Evolutionary conservation across 78 protist species (phyloP).

Genomic region (Anaeramoeba flamelloides): DNA sequence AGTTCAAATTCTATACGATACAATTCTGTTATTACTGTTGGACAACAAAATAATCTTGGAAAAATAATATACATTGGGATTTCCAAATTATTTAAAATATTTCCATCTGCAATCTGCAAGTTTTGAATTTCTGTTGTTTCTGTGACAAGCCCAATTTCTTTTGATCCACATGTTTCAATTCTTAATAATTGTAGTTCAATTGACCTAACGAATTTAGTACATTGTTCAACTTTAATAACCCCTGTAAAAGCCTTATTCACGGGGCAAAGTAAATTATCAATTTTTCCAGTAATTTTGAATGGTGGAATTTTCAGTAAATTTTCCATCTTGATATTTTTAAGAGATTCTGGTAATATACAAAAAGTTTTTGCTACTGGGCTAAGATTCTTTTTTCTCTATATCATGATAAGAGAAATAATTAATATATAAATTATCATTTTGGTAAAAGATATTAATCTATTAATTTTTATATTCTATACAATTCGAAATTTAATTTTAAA

Average conservation of each 20-base stretch:
- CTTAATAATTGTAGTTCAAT: conserved; percentile 75
- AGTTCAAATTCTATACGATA: conserved; percentile 29
- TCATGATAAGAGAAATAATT: neutral
- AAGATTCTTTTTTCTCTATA: neutral
- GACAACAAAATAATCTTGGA: conserved; percentile 10
- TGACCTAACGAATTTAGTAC: conserved; percentile 35
- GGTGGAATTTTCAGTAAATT: neutral
- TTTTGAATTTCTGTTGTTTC: conserved; percentile 12
- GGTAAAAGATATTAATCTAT: neutral
- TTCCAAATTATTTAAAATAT: neutral
- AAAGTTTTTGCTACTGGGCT: neutral
- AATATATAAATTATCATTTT: conserved; percentile 1
- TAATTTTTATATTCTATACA: neutral
- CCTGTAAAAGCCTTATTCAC: conserved; percentile 47
- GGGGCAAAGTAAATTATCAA: conserved; percentile 31
- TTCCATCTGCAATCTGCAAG: conserved; percentile 13
- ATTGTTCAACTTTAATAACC: conserved; percentile 28
- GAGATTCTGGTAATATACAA: conserved; percentile 4
- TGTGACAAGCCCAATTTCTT: neutral
- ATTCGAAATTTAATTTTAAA: conserved; percentile 1
- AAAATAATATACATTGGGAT: conserved; percentile 17
- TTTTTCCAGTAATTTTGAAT: conserved; percentile 47
- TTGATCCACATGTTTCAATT: conserved; percentile 40
- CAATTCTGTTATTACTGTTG: neutral
- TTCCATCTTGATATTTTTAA: neutral